phyloP scores from a whole-genome alignment of 2,329 filamentous ascomycete genomes.

The Alternaria arbusti region DNA sequence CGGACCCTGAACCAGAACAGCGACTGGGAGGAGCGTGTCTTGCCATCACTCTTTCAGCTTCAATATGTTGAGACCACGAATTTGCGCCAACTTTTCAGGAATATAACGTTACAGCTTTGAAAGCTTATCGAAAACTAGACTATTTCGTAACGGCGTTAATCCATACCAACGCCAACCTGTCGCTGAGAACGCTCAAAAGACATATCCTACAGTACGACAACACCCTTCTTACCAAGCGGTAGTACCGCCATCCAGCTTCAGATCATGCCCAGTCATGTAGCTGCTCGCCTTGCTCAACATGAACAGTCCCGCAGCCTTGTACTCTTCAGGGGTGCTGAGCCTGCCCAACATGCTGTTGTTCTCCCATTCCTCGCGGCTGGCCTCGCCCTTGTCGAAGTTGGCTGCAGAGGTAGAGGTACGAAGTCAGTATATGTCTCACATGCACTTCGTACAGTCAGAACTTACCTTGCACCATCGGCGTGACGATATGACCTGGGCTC shows the following conservation, averaged over 20 bases:
- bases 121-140: neutral
- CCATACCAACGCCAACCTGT: neutral
- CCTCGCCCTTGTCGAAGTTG: constrained; percentile 74
- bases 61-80: neutral
- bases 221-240: constrained; percentile 38
- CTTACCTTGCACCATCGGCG: constrained; percentile 81
- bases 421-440: too few species aligned
- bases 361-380: constrained; percentile 71
- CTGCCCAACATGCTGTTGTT: constrained; percentile 78
- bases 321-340: constrained; percentile 44
- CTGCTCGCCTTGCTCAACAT: constrained; percentile 44
- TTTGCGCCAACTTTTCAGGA: neutral
- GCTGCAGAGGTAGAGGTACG: too few species aligned
- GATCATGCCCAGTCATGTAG: constrained; percentile 46
- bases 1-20: constrained; percentile 13
- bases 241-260: constrained; percentile 44
- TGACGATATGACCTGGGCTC: constrained; percentile 78
- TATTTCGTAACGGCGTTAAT: neutral
- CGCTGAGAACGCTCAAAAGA: constrained; percentile 4
- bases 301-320: constrained; percentile 43
- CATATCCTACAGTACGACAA: neutral
- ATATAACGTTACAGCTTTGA: neutral
- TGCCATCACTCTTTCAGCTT: neutral
- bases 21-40: neutral
- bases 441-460: too few species aligned